These are phyloP conservation scores for Sarcomyxa edulis DNA, from an alignment of 768 basidiomycete genomes.

Conservation along the genomic window DNA sequence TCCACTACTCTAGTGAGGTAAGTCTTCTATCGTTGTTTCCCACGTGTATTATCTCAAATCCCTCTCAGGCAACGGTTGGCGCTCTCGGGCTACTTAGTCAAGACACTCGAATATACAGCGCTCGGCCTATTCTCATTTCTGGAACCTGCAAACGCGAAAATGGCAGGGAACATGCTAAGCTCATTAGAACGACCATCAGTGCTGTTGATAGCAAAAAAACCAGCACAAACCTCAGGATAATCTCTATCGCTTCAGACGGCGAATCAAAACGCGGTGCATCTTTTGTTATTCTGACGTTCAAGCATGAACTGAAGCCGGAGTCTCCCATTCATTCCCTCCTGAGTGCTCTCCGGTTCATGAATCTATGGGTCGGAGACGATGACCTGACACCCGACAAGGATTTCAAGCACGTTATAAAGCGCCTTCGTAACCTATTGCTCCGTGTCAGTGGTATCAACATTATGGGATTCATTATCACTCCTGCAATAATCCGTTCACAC, in stretches of 20 bases:
- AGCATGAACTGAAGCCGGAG: slow-evolving; percentile 7
- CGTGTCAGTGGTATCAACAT: slow-evolving; percentile 16
- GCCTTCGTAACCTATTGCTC: slow-evolving; percentile 21
- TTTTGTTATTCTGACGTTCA: slow-evolving; percentile 17
- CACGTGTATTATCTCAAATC: background rate
- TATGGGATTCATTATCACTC: slow-evolving; percentile 18
- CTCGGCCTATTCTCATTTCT: slow-evolving; percentile 15
- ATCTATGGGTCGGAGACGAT: slow-evolving; percentile 25
- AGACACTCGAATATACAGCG: slow-evolving; percentile 1
- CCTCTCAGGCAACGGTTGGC: slow-evolving; percentile 15
- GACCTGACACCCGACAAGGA: slow-evolving; percentile 31
- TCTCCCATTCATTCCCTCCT: slow-evolving; percentile 21
- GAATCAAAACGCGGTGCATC: slow-evolving; percentile 20
- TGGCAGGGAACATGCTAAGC: slow-evolving; percentile 10
- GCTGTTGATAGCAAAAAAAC: too few relatives aligned
- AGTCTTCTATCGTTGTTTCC: background rate
- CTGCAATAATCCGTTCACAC: slow-evolving; percentile 16
- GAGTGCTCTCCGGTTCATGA: slow-evolving; percentile 14
- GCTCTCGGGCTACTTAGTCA: too few relatives aligned
- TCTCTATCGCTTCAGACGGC: slow-evolving; percentile 24
- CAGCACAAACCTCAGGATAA: slow-evolving; percentile 8
- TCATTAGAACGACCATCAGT: slow-evolving; percentile 16
- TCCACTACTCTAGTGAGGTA: slow-evolving; percentile 14
- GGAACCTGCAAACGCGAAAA: slow-evolving; percentile 20
- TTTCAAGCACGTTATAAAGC: slow-evolving; percentile 28